Conservation (phyloP, 306 rosid species). For the Dryas octopetala region DNA sequence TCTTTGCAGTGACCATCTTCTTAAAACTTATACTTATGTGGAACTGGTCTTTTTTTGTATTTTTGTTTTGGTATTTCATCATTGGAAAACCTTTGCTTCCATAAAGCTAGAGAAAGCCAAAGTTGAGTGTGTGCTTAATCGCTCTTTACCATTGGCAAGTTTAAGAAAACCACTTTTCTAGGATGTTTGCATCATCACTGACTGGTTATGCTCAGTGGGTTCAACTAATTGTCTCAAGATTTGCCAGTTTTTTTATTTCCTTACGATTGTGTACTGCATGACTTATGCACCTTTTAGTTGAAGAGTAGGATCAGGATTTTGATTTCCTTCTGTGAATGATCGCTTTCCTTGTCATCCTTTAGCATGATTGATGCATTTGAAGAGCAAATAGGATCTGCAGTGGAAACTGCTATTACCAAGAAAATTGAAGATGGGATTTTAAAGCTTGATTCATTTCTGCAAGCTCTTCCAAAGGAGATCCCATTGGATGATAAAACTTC, state of each 20-base stretch:
- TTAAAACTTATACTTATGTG: neutral
- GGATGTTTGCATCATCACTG: neutral
- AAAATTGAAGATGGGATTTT: slow-evolving; percentile 64
- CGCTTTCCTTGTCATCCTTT: slow-evolving; percentile 32
- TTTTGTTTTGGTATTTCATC: neutral
- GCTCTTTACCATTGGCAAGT: neutral
- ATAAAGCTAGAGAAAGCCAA: neutral
- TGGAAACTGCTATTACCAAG: slow-evolving; percentile 65
- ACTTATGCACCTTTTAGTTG: slow-evolving; percentile 1
- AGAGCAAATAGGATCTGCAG: slow-evolving; percentile 67
- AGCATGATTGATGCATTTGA: slow-evolving; percentile 86
- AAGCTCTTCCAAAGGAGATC: slow-evolving; percentile 73
- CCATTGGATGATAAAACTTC: slow-evolving; percentile 64
- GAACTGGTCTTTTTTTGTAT: neutral
- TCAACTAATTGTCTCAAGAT: neutral
- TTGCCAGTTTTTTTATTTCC: neutral
- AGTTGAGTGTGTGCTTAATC: neutral
- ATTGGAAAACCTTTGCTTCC: neutral
- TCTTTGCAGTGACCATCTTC: neutral
- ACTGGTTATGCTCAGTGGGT: neutral
- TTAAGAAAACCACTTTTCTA: neutral
- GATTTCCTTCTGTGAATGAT: slow-evolving; percentile 14
- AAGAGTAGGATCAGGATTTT: slow-evolving; percentile 1
- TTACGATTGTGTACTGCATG: slow-evolving; percentile 5
- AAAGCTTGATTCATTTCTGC: slow-evolving; percentile 66